These are phyloP conservation scores for Orbilia brochopaga DNA, from an alignment of 2,329 filamentous ascomycete species.

Conservation along the genomic window DNA sequence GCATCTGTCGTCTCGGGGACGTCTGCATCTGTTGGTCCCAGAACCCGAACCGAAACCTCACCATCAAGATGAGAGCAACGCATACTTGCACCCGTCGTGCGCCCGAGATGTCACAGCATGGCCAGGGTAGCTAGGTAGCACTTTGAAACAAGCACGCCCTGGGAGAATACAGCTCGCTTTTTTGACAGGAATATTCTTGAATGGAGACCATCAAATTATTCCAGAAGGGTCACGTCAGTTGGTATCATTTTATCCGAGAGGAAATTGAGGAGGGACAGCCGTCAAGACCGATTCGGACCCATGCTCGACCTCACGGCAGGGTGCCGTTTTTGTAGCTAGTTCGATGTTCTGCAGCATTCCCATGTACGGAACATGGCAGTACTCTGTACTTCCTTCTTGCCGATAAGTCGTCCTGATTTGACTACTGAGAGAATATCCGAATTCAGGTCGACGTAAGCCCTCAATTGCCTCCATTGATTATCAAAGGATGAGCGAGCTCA, in stretches of 20 bases:
- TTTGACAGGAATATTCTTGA: not conserved
- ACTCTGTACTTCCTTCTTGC: not conserved
- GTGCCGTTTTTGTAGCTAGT: slow-evolving; percentile 45
- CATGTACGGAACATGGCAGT: slow-evolving; percentile 12
- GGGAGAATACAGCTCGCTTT: not conserved
- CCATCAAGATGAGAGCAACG: too few relatives aligned
- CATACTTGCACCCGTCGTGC: not conserved
- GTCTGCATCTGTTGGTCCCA: too few relatives aligned
- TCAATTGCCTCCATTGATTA: not conserved
- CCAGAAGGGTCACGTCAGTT: slow-evolving; percentile 45
- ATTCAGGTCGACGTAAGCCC: not conserved
- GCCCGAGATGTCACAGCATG: not conserved
- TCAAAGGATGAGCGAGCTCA: not conserved
- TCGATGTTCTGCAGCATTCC: slow-evolving; percentile 28
- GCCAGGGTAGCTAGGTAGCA: not conserved
- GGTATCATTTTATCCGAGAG: slow-evolving; percentile 45
- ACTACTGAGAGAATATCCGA: not conserved
- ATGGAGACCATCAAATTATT: slow-evolving; percentile 20
- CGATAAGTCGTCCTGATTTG: not conserved
- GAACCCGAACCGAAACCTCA: too few relatives aligned
- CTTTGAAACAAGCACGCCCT: slow-evolving; percentile 1
- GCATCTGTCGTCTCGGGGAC: too few relatives aligned
- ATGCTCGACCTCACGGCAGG: slow-evolving; percentile 24
- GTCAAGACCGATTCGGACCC: slow-evolving; percentile 34
- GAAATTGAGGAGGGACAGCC: slow-evolving; percentile 49